Evolutionary conservation across 2,329 filamentous ascomycete genomes (phyloP).

Genomic region (Aspergillus fumigatus): DNA sequence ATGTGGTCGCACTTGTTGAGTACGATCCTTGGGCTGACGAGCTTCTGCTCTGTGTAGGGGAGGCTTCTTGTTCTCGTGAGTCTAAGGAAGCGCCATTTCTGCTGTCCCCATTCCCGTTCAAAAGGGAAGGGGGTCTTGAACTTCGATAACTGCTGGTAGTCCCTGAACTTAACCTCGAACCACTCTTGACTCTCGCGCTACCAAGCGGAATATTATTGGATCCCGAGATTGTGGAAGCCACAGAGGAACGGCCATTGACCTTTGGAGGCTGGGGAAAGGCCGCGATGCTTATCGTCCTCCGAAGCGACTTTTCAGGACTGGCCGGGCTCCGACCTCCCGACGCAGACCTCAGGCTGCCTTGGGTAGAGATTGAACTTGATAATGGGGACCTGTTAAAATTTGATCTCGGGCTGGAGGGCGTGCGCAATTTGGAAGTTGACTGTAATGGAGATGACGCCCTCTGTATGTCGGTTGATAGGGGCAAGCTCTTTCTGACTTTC

Average conservation of each 20-base stretch:
- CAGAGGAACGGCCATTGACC: constrained; percentile 59
- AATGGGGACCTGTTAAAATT: constrained; percentile 47
- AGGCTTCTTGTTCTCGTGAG: constrained; percentile 69
- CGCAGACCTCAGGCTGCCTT: constrained; percentile 54
- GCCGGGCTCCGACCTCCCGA: constrained; percentile 51
- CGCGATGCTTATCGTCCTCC: constrained; percentile 89
- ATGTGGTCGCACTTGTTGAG: constrained; percentile 82
- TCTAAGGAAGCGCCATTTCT: constrained; percentile 64
- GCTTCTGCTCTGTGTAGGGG: constrained; percentile 81
- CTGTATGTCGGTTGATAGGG: constrained; percentile 43
- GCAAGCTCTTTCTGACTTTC: constrained; percentile 66
- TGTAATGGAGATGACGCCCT: constrained; percentile 41
- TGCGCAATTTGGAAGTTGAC: constrained; percentile 53
- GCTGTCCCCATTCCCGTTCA: constrained; percentile 74
- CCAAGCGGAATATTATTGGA: constrained; percentile 28
- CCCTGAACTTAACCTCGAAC: constrained; percentile 54
- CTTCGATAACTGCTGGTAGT: constrained; percentile 48
- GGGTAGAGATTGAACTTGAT: constrained; percentile 46
- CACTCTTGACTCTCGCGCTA: constrained; percentile 49
- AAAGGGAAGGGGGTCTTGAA: constrained; percentile 62
- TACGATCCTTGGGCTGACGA: constrained; percentile 92
- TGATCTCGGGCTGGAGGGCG: constrained; percentile 55
- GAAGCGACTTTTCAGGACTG: constrained; percentile 62
- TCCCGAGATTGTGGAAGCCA: constrained; percentile 46
- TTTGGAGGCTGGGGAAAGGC: constrained; percentile 87